These are phyloP conservation scores for Syncephalastrum racemosum DNA, from an alignment of 371 early-diverging fungal genomes.

Conservation along the genomic window DNA sequence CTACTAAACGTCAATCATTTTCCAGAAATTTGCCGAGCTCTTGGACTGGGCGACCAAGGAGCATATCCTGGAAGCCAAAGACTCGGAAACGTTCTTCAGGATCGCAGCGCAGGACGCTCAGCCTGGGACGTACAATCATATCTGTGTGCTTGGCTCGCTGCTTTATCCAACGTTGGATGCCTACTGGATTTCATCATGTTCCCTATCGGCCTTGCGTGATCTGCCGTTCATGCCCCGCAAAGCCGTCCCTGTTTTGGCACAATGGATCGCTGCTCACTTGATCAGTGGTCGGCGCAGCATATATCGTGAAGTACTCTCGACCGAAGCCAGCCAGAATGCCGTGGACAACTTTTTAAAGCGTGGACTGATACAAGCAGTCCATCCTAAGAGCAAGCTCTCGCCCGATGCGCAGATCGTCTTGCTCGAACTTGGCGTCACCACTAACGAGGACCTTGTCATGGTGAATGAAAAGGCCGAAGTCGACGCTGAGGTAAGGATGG, in stretches of 20 bases:
- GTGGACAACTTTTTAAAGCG: slow-evolving; percentile 47
- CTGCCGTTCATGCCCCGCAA: slow-evolving; percentile 53
- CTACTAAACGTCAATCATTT: not conserved
- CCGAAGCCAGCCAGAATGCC: slow-evolving; percentile 48
- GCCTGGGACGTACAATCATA: slow-evolving; percentile 29
- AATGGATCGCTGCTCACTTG: slow-evolving; percentile 56
- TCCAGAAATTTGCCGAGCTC: slow-evolving; percentile 40
- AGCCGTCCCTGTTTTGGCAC: slow-evolving; percentile 44
- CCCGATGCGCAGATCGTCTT: slow-evolving; percentile 50
- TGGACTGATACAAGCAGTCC: slow-evolving; percentile 48
- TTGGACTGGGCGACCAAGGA: slow-evolving; percentile 27
- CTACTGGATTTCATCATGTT: slow-evolving; percentile 54
- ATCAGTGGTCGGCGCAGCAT: slow-evolving; percentile 49
- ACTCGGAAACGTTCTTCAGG: slow-evolving; percentile 23
- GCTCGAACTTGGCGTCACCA: slow-evolving; percentile 44
- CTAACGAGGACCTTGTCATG: slow-evolving; percentile 50
- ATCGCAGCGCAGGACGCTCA: slow-evolving; percentile 27
- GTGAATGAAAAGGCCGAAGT: slow-evolving; percentile 24
- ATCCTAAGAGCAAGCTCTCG: slow-evolving; percentile 43
- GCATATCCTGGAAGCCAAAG: slow-evolving; percentile 14
- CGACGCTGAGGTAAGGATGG: slow-evolving; percentile 6
- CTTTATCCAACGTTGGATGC: slow-evolving; percentile 51
- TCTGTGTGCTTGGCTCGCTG: slow-evolving; percentile 47
- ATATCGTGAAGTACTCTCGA: slow-evolving; percentile 52
- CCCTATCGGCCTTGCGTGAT: slow-evolving; percentile 49